A percentile compares a stretch with the other conserved stretches of the same genome.
Evolutionary conservation across 305 asterid species (phyloP).

Genomic region (Caryopteris hybrid): DNA sequence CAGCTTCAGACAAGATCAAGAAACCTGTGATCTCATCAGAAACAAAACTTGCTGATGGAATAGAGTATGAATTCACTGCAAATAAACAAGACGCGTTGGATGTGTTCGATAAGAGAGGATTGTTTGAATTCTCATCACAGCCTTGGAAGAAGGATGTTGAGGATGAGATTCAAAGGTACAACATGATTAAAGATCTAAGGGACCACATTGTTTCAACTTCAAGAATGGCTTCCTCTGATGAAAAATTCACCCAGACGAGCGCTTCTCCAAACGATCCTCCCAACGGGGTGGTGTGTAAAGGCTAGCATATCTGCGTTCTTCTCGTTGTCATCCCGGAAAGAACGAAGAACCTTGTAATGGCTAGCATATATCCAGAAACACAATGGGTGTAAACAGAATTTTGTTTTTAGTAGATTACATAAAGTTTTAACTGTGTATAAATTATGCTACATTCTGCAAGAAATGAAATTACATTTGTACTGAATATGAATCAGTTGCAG

Average conservation of each 20-base stretch:
- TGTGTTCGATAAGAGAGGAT: slow-evolving; percentile 27
- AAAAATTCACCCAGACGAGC: slow-evolving; percentile 29
- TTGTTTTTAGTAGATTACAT: slow-evolving; percentile 31
- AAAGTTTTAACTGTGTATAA: slow-evolving; percentile 53
- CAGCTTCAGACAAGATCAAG: slow-evolving; percentile 26
- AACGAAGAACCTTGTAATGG: slow-evolving; percentile 9
- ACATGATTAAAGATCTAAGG: slow-evolving; percentile 79
- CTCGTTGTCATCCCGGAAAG: not conserved
- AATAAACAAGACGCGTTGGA: slow-evolving; percentile 33
- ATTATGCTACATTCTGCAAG: slow-evolving; percentile 24
- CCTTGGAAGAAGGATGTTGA: slow-evolving; percentile 51
- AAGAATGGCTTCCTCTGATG: slow-evolving; percentile 46
- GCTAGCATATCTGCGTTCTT: slow-evolving; percentile 24
- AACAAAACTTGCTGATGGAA: slow-evolving; percentile 38
- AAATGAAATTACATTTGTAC: slow-evolving; percentile 8
- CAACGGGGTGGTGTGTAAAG: slow-evolving; percentile 35
- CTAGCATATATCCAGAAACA: not conserved
- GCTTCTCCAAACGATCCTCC: slow-evolving; percentile 39
- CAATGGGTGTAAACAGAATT: slow-evolving; percentile 38
- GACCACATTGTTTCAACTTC: slow-evolving; percentile 75
- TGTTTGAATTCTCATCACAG: slow-evolving; percentile 48
- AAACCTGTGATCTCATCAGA: slow-evolving; percentile 30
- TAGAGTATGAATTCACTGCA: slow-evolving; percentile 51
- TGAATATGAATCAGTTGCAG: too few relatives aligned
- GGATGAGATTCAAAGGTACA: slow-evolving; percentile 78